Percentiles rank a stretch among this genome's conserved stretches.
Evolutionary conservation across 2,329 filamentous ascomycete species (phyloP).

Genomic region (Tolypocladium ophioglossoides): DNA sequence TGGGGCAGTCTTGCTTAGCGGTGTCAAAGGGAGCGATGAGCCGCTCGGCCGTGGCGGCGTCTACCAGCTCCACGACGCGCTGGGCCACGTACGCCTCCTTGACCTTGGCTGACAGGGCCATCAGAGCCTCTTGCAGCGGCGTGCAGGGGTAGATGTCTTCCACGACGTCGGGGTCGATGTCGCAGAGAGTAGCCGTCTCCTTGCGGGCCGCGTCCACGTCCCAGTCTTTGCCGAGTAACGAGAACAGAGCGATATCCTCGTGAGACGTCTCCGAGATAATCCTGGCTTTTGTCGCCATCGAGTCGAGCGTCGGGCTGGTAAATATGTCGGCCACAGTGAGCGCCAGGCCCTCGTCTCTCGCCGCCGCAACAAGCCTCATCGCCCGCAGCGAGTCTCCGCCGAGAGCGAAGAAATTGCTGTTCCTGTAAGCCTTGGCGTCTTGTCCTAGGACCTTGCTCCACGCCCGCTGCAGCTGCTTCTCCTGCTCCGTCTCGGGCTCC

Average conservation of each 20-base stretch:
- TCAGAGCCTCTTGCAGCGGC: conserved; percentile 41
- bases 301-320: conserved; percentile 29
- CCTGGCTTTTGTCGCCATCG: conserved; percentile 27
- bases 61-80: conserved; percentile 30
- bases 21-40: conserved; percentile 32
- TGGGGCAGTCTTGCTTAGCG: conserved; percentile 25
- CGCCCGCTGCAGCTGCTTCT: conserved; percentile 24
- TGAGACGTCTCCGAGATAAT: conserved; percentile 11
- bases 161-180: conserved; percentile 19
- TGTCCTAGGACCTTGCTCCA: conserved; percentile 28
- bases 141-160: conserved; percentile 46
- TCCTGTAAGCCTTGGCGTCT: conserved; percentile 20
- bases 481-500: conserved; percentile 25
- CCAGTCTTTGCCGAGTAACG: conserved; percentile 26
- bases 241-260: conserved; percentile 24
- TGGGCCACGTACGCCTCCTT: conserved; percentile 42
- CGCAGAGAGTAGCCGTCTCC: conserved; percentile 30
- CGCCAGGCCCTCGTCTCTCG: conserved; percentile 25
- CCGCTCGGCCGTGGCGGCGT: conserved; percentile 21
- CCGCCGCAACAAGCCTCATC: conserved; percentile 37
- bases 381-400: conserved; percentile 42
- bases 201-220: conserved; percentile 18
- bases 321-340: conserved; percentile 37
- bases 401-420: conserved; percentile 35
- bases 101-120: conserved; percentile 40